These are phyloP conservation scores for Galerina marginata DNA, from an alignment of 768 basidiomycete genomes.

Conservation along the genomic window DNA sequence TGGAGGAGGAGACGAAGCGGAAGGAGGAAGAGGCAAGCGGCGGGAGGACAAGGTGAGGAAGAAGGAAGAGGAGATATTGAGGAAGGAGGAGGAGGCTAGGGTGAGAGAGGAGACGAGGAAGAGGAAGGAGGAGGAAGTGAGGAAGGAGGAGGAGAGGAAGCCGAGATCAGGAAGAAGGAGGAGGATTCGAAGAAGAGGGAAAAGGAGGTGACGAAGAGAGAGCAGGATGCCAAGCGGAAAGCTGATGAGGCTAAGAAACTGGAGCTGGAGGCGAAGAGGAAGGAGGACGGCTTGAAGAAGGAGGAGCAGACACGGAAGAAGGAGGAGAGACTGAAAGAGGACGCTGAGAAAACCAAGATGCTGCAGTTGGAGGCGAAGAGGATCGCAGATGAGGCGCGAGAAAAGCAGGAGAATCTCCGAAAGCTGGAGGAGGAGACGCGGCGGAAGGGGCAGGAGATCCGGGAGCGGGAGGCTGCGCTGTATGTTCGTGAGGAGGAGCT, in stretches of 20 bases:
- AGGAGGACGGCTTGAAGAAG: constrained; percentile 23
- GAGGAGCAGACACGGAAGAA: constrained; percentile 26
- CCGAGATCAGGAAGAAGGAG: constrained; percentile 28
- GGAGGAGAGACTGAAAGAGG: constrained; percentile 19
- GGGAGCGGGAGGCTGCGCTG: constrained; percentile 33
- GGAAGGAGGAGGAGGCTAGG: constrained; percentile 33
- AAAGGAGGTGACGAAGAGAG: constrained; percentile 30
- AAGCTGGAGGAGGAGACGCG: constrained; percentile 28
- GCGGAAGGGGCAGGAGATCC: constrained; percentile 32
- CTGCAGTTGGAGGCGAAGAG: constrained; percentile 35
- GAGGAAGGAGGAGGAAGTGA: constrained; percentile 33
- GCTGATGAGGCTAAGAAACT: constrained; percentile 24
- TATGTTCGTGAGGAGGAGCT: constrained; percentile 41
- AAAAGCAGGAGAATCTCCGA: constrained; percentile 33
- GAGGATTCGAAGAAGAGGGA: constrained; percentile 35
- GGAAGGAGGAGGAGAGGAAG: constrained; percentile 27
- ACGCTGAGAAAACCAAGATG: constrained; percentile 30
- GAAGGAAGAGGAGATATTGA: constrained; percentile 22
- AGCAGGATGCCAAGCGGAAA: constrained; percentile 27
- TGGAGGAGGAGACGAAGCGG: constrained; percentile 19
- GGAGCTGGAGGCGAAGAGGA: constrained; percentile 29
- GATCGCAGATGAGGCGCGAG: constrained; percentile 27
- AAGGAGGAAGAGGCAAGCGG: constrained; percentile 20
- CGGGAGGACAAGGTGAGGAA: constrained; percentile 25
- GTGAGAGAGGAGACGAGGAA: constrained; percentile 24